A percentile compares a stretch with the other conserved stretches of the same genome.
Evolutionary conservation across 495 filamentous ascomycete species (phyloP).

Genomic region (Aspergillus olivimuriae): DNA sequence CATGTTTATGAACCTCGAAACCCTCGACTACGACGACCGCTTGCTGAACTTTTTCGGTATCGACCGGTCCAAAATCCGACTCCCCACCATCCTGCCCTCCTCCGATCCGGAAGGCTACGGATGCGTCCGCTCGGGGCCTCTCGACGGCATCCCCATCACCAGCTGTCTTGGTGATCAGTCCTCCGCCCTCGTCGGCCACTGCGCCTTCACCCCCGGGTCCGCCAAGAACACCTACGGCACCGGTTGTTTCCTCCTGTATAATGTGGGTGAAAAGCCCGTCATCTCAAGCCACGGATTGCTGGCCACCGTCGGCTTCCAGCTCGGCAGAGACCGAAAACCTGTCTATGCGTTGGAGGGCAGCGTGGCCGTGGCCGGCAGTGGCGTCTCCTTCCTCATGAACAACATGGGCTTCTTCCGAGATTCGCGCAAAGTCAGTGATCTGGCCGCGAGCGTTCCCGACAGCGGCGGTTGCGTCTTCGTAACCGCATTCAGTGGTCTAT

Average conservation of each 20-base stretch:
- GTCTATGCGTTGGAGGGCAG: slow-evolving; percentile 90
- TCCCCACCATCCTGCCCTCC: slow-evolving; percentile 84
- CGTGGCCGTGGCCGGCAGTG: slow-evolving; percentile 85
- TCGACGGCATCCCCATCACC: slow-evolving; percentile 73
- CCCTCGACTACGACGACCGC: slow-evolving; percentile 75
- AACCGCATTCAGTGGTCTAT: slow-evolving; percentile 91
- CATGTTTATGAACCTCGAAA: slow-evolving; percentile 94
- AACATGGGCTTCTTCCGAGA: slow-evolving; percentile 79
- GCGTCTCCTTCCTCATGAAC: slow-evolving; percentile 85
- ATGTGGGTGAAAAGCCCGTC: slow-evolving; percentile 85
- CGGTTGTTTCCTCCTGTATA: slow-evolving; percentile 92
- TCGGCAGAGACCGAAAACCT: slow-evolving; percentile 55
- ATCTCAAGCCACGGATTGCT: slow-evolving; percentile 86
- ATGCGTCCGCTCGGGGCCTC: slow-evolving; percentile 52
- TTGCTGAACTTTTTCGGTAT: slow-evolving; percentile 79
- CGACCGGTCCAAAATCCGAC: slow-evolving; percentile 63
- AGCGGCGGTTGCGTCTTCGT: slow-evolving; percentile 92
- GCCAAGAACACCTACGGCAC: slow-evolving; percentile 98
- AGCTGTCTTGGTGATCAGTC: slow-evolving; percentile 93
- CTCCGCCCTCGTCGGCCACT: slow-evolving; percentile 85
- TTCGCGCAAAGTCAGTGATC: slow-evolving; percentile 72
- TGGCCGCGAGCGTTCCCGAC: slow-evolving; percentile 77
- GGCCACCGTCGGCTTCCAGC: slow-evolving; percentile 80
- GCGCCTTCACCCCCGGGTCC: slow-evolving; percentile 76
- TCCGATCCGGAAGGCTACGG: slow-evolving; percentile 75